Evolutionary conservation across 208 protist genomes (phyloP), one percentile per base, ranked within the genome.

Genomic region (Tetramitus jugosus): DNA sequence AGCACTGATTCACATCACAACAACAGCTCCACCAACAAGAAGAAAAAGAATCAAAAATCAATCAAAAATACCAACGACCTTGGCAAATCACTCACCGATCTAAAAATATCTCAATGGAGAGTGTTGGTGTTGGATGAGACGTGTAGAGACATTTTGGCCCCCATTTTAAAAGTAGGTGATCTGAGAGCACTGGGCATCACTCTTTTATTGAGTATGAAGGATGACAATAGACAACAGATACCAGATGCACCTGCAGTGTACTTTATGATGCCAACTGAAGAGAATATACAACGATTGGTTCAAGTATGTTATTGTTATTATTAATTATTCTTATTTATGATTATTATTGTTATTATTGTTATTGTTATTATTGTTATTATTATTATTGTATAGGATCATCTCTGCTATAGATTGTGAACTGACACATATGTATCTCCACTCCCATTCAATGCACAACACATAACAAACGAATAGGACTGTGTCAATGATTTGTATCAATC

Each of bases 161-260:
- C 90, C 1, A 77, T 94, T 1, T 75, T 95, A 23, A 89, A 85
- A 0, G 88, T 93, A 35, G 87, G 83, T 56, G 87, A 90, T 45
- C 78, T 95, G 29, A 79, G 89, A 56, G 84, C 89, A 31, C 80
- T 87, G n/a, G 91, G 91, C 67, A 77, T 95, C 29, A 95, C 91
- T 35, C 80, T 93, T 65, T 60, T 6, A 20, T 45, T 39, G 33
- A 87, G 83, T 26, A 62, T 80, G 13, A 60, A 92, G 1, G 82
- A 91, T 23, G 64, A 77, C 10, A 87, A 92, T 1, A 62, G 90
- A 29, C 84, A 95, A 76, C 76, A 77, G 13, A 84, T 94, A 39
- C 79, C 82, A 45, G 91, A 94, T 77, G 88, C 88, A 13, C 87
- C 91, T 2, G 91, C 91, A 0, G 83, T 95, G 43, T 95, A 95